Evolutionary conservation across 1,139 yeast species (phyloP).

Genomic region (Blastobotrys proliferans): DNA sequence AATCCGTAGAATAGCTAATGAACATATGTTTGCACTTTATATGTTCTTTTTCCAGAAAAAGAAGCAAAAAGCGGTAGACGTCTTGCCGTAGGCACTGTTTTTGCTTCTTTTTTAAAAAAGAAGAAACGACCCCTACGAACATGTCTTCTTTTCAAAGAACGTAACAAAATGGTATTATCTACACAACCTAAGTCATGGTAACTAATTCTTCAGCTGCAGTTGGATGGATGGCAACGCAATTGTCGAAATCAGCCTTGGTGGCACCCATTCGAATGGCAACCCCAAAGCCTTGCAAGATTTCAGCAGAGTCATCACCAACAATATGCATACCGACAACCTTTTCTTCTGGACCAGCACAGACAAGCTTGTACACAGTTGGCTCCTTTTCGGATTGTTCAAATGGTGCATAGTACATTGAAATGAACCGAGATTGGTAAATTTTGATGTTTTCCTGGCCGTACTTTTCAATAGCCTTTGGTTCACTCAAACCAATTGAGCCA

Average conservation of each 20-base stretch:
- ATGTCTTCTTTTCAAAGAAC: too few species aligned
- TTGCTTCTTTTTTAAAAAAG: too few species aligned
- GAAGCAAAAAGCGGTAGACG: too few species aligned
- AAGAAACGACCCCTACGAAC: too few species aligned
- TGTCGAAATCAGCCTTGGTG: conserved; percentile 90
- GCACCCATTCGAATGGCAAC: conserved; percentile 95
- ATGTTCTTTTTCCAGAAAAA: too few species aligned
- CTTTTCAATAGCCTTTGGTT: conserved; percentile 67
- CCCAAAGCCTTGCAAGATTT: conserved; percentile 96
- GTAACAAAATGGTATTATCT: too few species aligned
- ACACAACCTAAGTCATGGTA: conserved; percentile 56
- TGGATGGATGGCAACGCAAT: conserved; percentile 96
- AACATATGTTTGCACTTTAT: too few species aligned
- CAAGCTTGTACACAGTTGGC: conserved; percentile 82
- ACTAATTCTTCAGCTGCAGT: conserved; percentile 97
- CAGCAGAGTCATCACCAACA: conserved; percentile 86
- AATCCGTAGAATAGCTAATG: too few species aligned
- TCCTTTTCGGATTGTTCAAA: conserved; percentile 60
- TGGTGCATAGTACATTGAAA: conserved; percentile 92
- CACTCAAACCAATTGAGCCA: conserved; percentile 85
- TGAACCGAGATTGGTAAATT: conserved; percentile 75
- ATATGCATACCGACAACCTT: conserved; percentile 93
- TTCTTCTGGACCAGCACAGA: conserved; percentile 76
- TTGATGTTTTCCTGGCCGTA: conserved; percentile 81
- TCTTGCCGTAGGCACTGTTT: too few species aligned